Evolutionary conservation across 345 rosid genomes (phyloP), one percentile per base, ranked within the genome.

Genomic region (Luvunga scandens): DNA sequence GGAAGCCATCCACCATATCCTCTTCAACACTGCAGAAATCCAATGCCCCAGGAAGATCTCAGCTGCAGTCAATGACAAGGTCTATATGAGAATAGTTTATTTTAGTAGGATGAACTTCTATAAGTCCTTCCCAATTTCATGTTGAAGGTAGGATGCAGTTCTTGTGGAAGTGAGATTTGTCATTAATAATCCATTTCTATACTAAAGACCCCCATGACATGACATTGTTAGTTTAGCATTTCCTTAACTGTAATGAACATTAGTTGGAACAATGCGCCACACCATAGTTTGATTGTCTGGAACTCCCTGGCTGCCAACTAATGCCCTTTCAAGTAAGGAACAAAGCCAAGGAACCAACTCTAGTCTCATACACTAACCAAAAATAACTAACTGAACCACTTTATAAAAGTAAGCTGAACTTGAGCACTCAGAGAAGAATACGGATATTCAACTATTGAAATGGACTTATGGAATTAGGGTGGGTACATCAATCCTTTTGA

Each of bases 11-110:
- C 68, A 96, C 91, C 98, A 96, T 96, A 75, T 94, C 99, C 97
- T 96, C 99, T 90, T 96, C 99, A 87, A 96, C 97, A 93, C 99
- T 94, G 98, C 98, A 92, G 95, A 92, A 92, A 94, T 77, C 89
- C 91, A 95, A 95, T 93, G 95, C 99, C 93, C 99, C 93, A 96
- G 90, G 94, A 95, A 92, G 91, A 96, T 96, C 98, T 96, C 99
- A 95, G 98, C 99, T 96, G 99, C 97, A 96, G 97, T 96, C 93
- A 92, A 89, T 96, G 88, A 88, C 92, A 91, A 91, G 84, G 85
- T 91, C 78, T 87, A 81, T 86, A 91, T 91, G 96, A 91, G 96
- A 81, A 84, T 77, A 69, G 75, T 50, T 83, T 86, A 78, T 83
- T 88, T 86, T 81, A 76, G 77, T 71, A 78, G 77, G 82, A 77